Evolutionary conservation across 2,329 filamentous ascomycete species (phyloP).

Genomic region (Xylaria sp.): DNA sequence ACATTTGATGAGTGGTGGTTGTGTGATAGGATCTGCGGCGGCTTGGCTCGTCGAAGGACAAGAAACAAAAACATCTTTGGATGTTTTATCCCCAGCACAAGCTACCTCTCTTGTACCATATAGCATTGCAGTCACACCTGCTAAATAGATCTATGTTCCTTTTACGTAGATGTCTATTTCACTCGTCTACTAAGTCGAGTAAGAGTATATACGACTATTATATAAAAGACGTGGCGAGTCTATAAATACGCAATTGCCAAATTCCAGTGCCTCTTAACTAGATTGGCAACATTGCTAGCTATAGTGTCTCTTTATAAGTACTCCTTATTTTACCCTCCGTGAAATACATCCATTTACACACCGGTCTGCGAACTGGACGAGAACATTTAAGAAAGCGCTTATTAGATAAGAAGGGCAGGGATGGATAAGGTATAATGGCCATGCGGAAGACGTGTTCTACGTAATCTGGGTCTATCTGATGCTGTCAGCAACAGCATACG

Average conservation of each 20-base stretch:
- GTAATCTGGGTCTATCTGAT: background rate
- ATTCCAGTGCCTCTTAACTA: background rate
- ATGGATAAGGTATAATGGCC: background rate
- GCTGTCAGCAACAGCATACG: background rate
- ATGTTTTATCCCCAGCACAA: conserved; percentile 35
- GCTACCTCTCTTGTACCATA: conserved; percentile 49
- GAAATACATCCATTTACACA: background rate
- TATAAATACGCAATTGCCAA: background rate
- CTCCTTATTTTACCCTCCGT: background rate
- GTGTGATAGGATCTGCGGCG: conserved; percentile 32
- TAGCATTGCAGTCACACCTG: conserved; percentile 44
- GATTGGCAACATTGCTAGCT: background rate
- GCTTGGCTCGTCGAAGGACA: conserved; percentile 37
- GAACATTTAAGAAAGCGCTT: background rate
- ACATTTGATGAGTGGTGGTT: conserved; percentile 20
- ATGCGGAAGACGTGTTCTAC: background rate
- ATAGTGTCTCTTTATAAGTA: background rate
- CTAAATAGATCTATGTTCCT: conserved; percentile 48
- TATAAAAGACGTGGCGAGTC: background rate
- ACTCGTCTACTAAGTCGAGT: background rate
- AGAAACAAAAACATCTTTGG: conserved; percentile 34
- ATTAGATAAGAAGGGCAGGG: background rate
- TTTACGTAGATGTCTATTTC: conserved; percentile 6
- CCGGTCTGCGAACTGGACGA: background rate
- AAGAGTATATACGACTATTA: background rate